Evolutionary conservation across 805 yeast genomes (phyloP).

Genomic region (Saccharomycopsis babjevae): DNA sequence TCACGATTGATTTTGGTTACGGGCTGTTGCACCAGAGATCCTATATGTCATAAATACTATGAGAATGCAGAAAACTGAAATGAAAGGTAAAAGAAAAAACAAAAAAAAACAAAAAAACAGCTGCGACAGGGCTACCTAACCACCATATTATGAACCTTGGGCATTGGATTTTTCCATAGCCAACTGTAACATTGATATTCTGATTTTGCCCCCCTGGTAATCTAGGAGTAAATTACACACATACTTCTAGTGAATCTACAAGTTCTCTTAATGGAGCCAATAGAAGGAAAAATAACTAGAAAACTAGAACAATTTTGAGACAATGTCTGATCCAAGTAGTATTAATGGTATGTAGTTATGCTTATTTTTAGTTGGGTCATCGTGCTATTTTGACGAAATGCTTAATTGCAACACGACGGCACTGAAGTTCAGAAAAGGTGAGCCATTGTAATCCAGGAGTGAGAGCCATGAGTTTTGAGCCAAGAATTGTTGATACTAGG

Average conservation of each 20-base stretch:
- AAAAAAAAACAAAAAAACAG: too few species aligned
- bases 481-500: background rate
- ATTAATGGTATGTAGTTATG: conserved; percentile 44
- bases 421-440: too few species aligned
- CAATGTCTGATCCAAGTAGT: conserved; percentile 52
- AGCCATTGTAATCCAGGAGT: background rate
- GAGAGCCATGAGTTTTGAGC: background rate
- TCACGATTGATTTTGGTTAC: background rate
- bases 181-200: too few species aligned
- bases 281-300: too few species aligned
- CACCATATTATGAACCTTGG: background rate
- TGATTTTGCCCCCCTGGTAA: background rate
- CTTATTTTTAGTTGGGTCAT: background rate
- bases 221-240: background rate
- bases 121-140: background rate
- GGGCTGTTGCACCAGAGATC: background rate
- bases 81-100: too few species aligned
- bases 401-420: too few species aligned
- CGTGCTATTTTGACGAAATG: too few species aligned
- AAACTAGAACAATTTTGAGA: background rate
- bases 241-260: background rate
- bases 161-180: background rate
- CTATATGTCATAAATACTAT: background rate
- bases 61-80: too few species aligned
- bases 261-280: background rate